These are phyloP conservation scores for Neurospora sp. DNA, from an alignment of 495 filamentous ascomycete genomes.

Conservation along the genomic window DNA sequence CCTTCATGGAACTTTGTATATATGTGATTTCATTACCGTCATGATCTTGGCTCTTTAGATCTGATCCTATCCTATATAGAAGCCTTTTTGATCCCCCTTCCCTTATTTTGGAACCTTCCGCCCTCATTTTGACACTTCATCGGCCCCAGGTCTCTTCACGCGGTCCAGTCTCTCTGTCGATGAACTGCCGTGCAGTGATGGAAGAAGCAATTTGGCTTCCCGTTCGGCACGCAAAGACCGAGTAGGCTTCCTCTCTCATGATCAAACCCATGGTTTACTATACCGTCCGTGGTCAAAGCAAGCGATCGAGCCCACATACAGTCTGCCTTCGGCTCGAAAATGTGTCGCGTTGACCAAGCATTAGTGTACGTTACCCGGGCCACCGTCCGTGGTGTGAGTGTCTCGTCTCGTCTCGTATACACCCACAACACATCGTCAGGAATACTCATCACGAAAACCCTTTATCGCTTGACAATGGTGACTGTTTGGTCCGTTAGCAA, in stretches of 20 bases:
- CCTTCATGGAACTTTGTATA: background rate
- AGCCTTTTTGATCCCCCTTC: background rate
- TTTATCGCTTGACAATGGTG: conserved; percentile 89
- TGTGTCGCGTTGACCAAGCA: background rate
- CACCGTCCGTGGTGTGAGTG: background rate
- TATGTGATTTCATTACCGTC: background rate
- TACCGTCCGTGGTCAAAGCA: background rate
- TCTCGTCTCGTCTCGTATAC: background rate
- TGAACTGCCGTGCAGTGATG: background rate
- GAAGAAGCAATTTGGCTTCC: background rate
- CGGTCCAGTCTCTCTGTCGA: background rate
- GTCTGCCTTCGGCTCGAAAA: background rate
- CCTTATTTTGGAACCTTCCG: background rate
- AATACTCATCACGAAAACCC: background rate
- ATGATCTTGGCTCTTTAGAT: background rate
- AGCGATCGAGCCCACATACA: background rate
- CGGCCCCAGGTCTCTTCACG: background rate
- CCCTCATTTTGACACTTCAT: background rate
- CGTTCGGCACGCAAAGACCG: background rate
- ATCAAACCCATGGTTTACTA: background rate
- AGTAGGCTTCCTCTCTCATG: background rate
- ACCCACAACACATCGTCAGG: background rate
- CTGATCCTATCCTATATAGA: background rate
- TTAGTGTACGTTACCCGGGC: background rate
- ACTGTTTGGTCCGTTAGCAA: conserved; percentile 40